A percentile compares a stretch with the other conserved stretches of the same genome.
These are phyloP conservation scores for Wickerhamiella vanderwaltii DNA, from an alignment of 805 yeast genomes.

Conservation along the genomic window DNA sequence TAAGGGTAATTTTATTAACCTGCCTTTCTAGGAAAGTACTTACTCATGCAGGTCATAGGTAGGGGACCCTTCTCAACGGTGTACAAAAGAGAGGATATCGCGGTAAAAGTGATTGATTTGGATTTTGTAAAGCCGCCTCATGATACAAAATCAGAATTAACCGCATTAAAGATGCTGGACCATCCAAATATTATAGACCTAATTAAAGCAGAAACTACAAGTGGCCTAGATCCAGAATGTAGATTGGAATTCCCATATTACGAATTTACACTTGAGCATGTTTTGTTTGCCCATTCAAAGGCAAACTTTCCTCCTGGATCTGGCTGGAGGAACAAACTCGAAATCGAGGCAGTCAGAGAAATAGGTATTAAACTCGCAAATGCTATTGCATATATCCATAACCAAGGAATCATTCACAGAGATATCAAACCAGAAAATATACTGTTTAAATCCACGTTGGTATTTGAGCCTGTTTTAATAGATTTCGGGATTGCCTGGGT, in stretches of 20 bases:
- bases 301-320: constrained; percentile 26
- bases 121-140: constrained; percentile 47
- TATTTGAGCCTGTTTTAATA: constrained; percentile 30
- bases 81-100: constrained; percentile 27
- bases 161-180: constrained; percentile 26
- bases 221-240: constrained; percentile 18
- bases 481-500: constrained; percentile 60
- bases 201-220: constrained; percentile 20
- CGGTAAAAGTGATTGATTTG: constrained; percentile 38
- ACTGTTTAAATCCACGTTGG: constrained; percentile 36
- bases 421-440: constrained; percentile 62
- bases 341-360: constrained; percentile 26
- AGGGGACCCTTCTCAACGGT: constrained; percentile 38
- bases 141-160: constrained; percentile 35
- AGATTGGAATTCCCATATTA: constrained; percentile 34
- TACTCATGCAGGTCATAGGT: constrained; percentile 24
- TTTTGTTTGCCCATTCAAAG: constrained; percentile 28
- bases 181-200: constrained; percentile 19
- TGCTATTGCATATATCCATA: constrained; percentile 22
- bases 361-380: constrained; percentile 17
- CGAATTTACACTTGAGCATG: constrained; percentile 28
- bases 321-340: constrained; percentile 30
- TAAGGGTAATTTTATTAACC: neutral
- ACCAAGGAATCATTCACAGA: constrained; percentile 29
- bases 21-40: neutral